Evolutionary conservation across 2,329 filamentous ascomycete species (phyloP).

Genomic region (Hypoxylon sp.): DNA sequence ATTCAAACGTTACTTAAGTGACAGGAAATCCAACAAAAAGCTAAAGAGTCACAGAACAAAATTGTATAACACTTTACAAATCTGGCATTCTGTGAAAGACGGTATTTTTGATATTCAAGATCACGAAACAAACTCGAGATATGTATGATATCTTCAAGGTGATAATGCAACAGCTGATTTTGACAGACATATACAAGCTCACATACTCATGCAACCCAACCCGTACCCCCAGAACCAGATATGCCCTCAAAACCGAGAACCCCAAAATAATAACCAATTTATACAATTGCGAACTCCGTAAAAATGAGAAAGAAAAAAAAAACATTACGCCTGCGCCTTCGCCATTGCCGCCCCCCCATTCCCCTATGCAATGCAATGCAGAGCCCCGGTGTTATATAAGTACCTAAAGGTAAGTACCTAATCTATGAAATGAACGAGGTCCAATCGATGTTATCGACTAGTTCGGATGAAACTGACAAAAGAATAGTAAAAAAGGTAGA

Average conservation of each 20-base stretch:
- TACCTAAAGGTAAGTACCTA: constrained; percentile 16
- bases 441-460: constrained; percentile 5
- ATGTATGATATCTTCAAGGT: constrained; percentile 15
- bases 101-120: neutral
- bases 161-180: constrained; percentile 12
- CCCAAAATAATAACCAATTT: constrained; percentile 18
- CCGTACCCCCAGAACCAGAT: constrained; percentile 24
- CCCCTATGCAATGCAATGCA: constrained; percentile 28
- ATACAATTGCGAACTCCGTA: constrained; percentile 16
- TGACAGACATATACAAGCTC: constrained; percentile 24
- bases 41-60: neutral
- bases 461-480: constrained; percentile 11
- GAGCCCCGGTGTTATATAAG: constrained; percentile 23
- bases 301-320: constrained; percentile 6
- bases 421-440: constrained; percentile 22
- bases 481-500: constrained; percentile 4
- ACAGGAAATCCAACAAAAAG: neutral
- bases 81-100: constrained; percentile 12
- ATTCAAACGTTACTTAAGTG: neutral
- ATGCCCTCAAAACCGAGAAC: constrained; percentile 15
- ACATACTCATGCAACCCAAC: constrained; percentile 27
- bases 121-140: neutral
- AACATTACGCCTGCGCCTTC: constrained; percentile 24
- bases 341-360: constrained; percentile 26
- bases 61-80: constrained; percentile 9